A percentile compares a stretch with the other conserved stretches of the same genome.
phyloP scores from a whole-genome alignment of 2,329 filamentous ascomycete genomes.

The Leptographium flavum region DNA sequence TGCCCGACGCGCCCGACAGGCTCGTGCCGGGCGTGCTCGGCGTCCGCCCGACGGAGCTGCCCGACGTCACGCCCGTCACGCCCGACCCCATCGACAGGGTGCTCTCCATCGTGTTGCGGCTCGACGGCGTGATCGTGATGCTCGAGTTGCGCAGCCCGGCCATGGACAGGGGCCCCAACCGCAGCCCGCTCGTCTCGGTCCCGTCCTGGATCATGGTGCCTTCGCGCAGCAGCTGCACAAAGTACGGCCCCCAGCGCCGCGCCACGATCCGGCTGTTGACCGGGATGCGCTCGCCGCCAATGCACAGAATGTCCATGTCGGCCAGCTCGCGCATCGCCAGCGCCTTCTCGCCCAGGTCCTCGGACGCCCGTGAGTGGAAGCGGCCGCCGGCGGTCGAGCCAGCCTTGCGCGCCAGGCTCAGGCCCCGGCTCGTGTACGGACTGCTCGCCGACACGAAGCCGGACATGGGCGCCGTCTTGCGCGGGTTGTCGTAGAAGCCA shows the following conservation, averaged over 20 bases:
- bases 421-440: slow-evolving; percentile 43
- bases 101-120: slow-evolving; percentile 35
- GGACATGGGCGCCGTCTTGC: slow-evolving; percentile 62
- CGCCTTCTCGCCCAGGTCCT: slow-evolving; percentile 73
- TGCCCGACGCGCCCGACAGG: slow-evolving; percentile 19
- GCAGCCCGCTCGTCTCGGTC: slow-evolving; percentile 60
- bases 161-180: slow-evolving; percentile 42
- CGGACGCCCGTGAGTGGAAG: slow-evolving; percentile 60
- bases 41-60: slow-evolving; percentile 20
- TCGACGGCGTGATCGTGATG: slow-evolving; percentile 67
- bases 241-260: slow-evolving; percentile 87
- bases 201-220: slow-evolving; percentile 59
- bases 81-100: slow-evolving; percentile 26
- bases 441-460: slow-evolving; percentile 74
- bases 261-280: slow-evolving; percentile 85
- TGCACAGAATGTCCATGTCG: slow-evolving; percentile 93
- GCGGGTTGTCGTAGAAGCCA: slow-evolving; percentile 90
- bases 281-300: slow-evolving; percentile 80
- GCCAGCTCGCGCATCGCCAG: slow-evolving; percentile 70
- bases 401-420: slow-evolving; percentile 43
- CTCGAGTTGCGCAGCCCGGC: slow-evolving; percentile 58
- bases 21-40: slow-evolving; percentile 31
- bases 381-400: slow-evolving; percentile 61
- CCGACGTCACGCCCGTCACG: slow-evolving; percentile 17
- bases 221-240: slow-evolving; percentile 80